Conservation (phyloP, 208 protist genomes). For the Blechomonas ayalai region DNA sequence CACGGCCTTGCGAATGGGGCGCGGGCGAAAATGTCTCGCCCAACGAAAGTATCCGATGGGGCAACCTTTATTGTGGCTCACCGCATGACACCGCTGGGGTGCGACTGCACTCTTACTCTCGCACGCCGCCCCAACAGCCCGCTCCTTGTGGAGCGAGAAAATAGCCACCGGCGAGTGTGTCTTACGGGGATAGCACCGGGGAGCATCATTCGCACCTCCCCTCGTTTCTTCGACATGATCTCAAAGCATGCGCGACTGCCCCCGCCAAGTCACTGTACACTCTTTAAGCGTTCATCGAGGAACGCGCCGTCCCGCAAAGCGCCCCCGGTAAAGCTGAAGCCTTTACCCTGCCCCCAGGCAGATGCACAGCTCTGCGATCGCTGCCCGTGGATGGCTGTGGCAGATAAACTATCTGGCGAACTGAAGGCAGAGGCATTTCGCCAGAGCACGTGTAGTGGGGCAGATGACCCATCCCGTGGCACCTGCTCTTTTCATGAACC, state of each 20-base stretch:
- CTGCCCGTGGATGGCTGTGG: conserved; percentile 68
- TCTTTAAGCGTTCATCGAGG: conserved; percentile 11
- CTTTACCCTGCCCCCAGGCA: conserved; percentile 25
- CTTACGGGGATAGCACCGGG: conserved; percentile 16
- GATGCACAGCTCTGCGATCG: conserved; percentile 19
- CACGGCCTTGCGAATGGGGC: no score
- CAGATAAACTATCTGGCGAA: conserved; percentile 13
- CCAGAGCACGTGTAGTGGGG: conserved; percentile 1
- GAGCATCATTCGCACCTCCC: conserved; percentile 11
- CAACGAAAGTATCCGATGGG: no score
- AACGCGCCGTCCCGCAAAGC: conserved; percentile 22
- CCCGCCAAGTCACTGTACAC: conserved; percentile 22
- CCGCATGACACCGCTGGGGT: conserved; percentile 33
- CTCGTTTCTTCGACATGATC: conserved; percentile 12
- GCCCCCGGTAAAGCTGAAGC: not conserved
- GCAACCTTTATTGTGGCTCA: conserved; percentile 22
- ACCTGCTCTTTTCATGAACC: conserved; percentile 25
- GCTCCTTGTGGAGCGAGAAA: conserved; percentile 1
- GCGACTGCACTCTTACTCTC: conserved; percentile 19
- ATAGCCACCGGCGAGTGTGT: conserved; percentile 11
- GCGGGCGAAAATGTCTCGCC: no score
- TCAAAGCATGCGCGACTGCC: conserved; percentile 3
- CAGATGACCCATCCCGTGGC: not conserved
- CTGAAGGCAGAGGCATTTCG: conserved; percentile 25
- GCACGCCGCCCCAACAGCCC: conserved; percentile 1